Evolutionary conservation across 148 eudicot genomes (phyloP), one percentile per base, ranked within the genome.

Genomic region (Chenopodium berlandieri): DNA sequence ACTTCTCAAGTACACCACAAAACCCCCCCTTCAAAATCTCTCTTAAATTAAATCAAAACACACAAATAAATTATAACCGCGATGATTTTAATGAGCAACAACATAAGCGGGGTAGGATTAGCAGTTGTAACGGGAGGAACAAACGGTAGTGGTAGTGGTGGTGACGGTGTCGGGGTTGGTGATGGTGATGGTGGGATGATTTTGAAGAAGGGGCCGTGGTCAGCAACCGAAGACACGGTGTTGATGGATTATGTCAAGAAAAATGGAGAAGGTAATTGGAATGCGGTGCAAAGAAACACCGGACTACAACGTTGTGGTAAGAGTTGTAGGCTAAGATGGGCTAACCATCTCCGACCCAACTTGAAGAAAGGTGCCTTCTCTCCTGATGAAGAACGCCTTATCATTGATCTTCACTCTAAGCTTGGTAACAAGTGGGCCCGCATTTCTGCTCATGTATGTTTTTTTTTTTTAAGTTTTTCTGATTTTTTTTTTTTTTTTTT

Each of bases 341-440:
- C 97, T 56, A 95, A 95, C 30, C 98, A 93, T 78, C 63, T 95
- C 14, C 84, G 97, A 46, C 98, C 98, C 1, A 89, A 93, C 76
- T 85, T 95, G 50, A 93, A 89, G 83, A 95, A 93, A 63, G 97
- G 98, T 12, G 84, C 97, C 0, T 95, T 95, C 70, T 84, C 96
- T n/a, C 10, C 77, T 5, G 94, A 91, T 2, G 98, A 95, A 76
- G 98, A 92, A 73, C 86, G 82, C n/a, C 83, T 87, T 23, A 92
- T 95, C 60, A 87, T 92, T 69, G 90, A 91, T 11, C 92, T 95
- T 73, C 98, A 95, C 75, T 82, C 96, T 48, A 91, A 88, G 86
- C 82, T 92, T 50, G 98, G 98, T 3, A 95, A 93, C 82, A 95
- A 95, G 83, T 95, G 98, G 98, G 98, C 98, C 78, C 92, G 97